Conservation (phyloP, 352 stramenopile species). For the Aphanomyces cochlioides region DNA sequence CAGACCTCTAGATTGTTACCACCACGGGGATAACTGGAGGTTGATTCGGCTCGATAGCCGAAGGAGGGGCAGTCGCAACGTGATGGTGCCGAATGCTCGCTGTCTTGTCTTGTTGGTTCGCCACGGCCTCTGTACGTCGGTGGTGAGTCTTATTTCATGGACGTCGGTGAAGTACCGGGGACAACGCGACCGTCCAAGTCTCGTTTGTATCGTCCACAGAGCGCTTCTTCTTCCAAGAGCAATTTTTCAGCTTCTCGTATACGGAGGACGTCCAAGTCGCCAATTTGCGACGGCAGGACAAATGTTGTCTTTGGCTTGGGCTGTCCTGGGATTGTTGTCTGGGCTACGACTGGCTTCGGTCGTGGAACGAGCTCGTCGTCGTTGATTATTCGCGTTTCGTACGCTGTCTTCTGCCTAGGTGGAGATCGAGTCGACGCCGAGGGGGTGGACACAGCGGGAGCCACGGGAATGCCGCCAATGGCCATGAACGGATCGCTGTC, state of each 20-base stretch:
- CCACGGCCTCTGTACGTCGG: constrained; percentile 10
- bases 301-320: constrained; percentile 8
- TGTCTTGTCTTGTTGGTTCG: constrained; percentile 25
- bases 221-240: constrained; percentile 66
- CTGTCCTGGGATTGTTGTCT: constrained; percentile 24
- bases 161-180: constrained; percentile 36
- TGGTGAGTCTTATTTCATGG: background rate
- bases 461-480: constrained; percentile 18
- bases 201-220: constrained; percentile 56
- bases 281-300: constrained; percentile 57
- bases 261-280: constrained; percentile 78
- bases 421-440: background rate
- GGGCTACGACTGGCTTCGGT: background rate
- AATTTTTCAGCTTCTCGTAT: constrained; percentile 65
- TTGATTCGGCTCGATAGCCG: no score
- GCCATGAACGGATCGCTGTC: constrained; percentile 6
- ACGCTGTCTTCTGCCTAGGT: constrained; percentile 53
- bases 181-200: constrained; percentile 70
- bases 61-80: no score
- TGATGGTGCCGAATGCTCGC: constrained; percentile 2
- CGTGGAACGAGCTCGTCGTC: constrained; percentile 70
- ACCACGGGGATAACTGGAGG: no score
- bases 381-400: constrained; percentile 82
- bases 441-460: background rate
- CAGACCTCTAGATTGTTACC: no score